phyloP scores from a whole-genome alignment of 805 yeast genomes.

The Yarrowia bubula region DNA sequence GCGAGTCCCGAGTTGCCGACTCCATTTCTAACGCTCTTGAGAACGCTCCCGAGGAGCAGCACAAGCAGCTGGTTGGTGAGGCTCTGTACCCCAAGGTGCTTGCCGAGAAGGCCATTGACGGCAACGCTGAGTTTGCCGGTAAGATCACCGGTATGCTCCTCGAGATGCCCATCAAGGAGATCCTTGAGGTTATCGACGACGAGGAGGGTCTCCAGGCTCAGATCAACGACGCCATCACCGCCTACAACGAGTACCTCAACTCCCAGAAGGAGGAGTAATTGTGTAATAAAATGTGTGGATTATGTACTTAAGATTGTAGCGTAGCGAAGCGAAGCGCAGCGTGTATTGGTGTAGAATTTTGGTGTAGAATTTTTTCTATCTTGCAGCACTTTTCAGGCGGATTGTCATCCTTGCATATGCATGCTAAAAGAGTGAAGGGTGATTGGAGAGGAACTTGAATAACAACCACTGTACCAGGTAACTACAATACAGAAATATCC shows the following conservation, averaged over 20 bases:
- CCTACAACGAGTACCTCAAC: constrained; percentile 77
- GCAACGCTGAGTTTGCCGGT: constrained; percentile 83
- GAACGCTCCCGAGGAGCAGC: constrained; percentile 74
- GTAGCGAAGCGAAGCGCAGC: not conserved
- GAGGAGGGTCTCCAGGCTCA: constrained; percentile 86
- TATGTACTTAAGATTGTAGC: not conserved
- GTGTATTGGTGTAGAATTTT: too few species aligned
- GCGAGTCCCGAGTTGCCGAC: constrained; percentile 33
- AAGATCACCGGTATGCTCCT: constrained; percentile 98
- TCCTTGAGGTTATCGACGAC: constrained; percentile 82
- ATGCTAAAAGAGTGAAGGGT: too few species aligned
- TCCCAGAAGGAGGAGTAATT: constrained; percentile 27
- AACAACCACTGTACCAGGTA: too few species aligned
- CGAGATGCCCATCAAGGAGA: constrained; percentile 90
- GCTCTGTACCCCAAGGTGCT: constrained; percentile 91
- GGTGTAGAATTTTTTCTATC: too few species aligned
- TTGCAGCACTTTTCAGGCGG: too few species aligned
- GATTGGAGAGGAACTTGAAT: too few species aligned
- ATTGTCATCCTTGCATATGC: too few species aligned
- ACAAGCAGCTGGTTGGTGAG: constrained; percentile 97
- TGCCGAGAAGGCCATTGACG: constrained; percentile 79
- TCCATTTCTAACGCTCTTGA: constrained; percentile 67
- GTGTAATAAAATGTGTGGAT: constrained; percentile 26
- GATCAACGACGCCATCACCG: constrained; percentile 90
- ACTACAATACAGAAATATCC: too few species aligned